Percentiles rank a stretch among this genome's conserved stretches.
Conservation (phyloP, 192 early-diverging fungal genomes). For the Chytriomyces confervae region DNA sequence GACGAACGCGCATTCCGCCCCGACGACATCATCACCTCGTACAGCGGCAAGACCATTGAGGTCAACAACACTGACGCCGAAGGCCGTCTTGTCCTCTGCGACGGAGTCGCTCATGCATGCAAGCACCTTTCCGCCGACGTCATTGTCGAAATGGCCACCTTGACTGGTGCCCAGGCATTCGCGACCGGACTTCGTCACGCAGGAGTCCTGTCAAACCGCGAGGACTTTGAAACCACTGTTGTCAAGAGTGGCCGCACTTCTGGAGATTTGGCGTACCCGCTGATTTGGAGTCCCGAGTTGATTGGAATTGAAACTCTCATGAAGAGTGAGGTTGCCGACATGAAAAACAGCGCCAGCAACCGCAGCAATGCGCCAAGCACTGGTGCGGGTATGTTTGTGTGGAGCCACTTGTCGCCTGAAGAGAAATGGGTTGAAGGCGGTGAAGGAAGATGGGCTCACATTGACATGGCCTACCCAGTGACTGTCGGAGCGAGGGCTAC, state of each 20-base stretch:
- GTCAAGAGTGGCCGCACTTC: slow-evolving; percentile 40
- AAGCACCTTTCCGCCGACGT: slow-evolving; percentile 51
- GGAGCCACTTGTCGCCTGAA: slow-evolving; percentile 46
- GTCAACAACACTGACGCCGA: slow-evolving; percentile 61
- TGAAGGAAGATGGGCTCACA: slow-evolving; percentile 51
- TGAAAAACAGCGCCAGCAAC: slow-evolving; percentile 55
- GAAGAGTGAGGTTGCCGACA: slow-evolving; percentile 51
- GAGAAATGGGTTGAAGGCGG: slow-evolving; percentile 37
- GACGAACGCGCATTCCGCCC: slow-evolving; percentile 36
- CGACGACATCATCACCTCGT: slow-evolving; percentile 55
- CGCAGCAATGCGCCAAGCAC: slow-evolving; percentile 53
- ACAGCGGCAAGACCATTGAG: slow-evolving; percentile 62
- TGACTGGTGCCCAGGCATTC: slow-evolving; percentile 60
- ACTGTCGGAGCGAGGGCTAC: slow-evolving; percentile 18
- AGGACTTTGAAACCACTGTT: slow-evolving; percentile 46
- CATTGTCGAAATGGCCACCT: slow-evolving; percentile 60
- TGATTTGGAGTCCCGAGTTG: slow-evolving; percentile 42
- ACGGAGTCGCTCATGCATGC: slow-evolving; percentile 61
- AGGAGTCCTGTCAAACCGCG: slow-evolving; percentile 48
- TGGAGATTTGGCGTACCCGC: slow-evolving; percentile 52
- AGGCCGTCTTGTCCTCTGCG: slow-evolving; percentile 51
- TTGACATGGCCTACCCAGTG: slow-evolving; percentile 47
- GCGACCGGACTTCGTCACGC: slow-evolving; percentile 58
- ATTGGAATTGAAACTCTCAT: slow-evolving; percentile 33
- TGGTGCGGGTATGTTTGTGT: slow-evolving; percentile 59